Evolutionary conservation across 306 rosid species (phyloP), one percentile per base, ranked within the genome.

Genomic region (Erythrophleum fordii): DNA sequence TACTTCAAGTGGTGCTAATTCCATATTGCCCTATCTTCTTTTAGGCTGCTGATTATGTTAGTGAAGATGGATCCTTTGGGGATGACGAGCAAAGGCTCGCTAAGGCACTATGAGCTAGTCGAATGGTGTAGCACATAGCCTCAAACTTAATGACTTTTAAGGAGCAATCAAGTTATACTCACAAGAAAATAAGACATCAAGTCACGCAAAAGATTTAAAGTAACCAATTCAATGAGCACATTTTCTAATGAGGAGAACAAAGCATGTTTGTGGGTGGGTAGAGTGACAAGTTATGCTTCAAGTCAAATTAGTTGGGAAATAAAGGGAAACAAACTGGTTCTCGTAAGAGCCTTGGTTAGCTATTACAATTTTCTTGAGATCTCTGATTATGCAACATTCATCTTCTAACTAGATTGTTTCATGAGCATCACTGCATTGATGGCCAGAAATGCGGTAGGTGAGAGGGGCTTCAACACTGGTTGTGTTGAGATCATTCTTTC

Each of bases 41-140:
- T 53, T 82, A 91, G 92, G 93, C n/a, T n/a, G n/a, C n/a, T n/a
- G n/a, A n/a, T n/a, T n/a, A n/a, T n/a, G n/a, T n/a, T n/a, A n/a
- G n/a, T n/a, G n/a, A n/a, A n/a, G n/a, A n/a, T n/a, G n/a, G n/a
- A n/a, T n/a, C n/a, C n/a, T n/a, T n/a, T n/a, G 84, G 81, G 59
- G 86, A 84, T 77, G 75, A 82, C 58, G 90, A 87, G 72, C 74
- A 83, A 69, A 85, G 84, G 83, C 69, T 78, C 69, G 91, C 85
- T 12, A 77, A 78, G 58, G 59, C 79, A 42, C 65, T 91, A 64
- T 84, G 86, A 81, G 89, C 84, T 89, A 90, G 93, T 83, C 89
- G 89, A 91, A 91, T 37, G 85, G 89, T 79, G 93, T 89, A 58
- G 90, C 93, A 41, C 89, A 90, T 78, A 78, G 86, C 84, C 91